Conservation (phyloP, 768 basidiomycete genomes). For the Rhodotorula diobovata region DNA sequence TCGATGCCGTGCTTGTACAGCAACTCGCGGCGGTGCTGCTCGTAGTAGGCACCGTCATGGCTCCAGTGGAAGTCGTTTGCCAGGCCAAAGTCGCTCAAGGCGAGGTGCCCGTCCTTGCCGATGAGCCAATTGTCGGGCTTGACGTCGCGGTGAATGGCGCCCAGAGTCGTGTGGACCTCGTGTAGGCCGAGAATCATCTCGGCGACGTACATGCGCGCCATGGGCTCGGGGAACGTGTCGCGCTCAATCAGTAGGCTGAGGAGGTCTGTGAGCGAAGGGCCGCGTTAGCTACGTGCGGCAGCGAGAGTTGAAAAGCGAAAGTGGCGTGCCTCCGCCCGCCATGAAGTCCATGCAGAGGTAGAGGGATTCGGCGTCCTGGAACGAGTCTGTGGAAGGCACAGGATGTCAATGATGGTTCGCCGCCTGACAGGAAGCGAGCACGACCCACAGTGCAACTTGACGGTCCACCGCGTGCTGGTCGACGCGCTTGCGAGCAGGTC, state of each 20-base stretch:
- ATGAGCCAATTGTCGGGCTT: conserved; percentile 74
- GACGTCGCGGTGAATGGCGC: conserved; percentile 89
- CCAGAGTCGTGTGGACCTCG: conserved; percentile 76
- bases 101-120: conserved; percentile 86
- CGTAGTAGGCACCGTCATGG: conserved; percentile 76
- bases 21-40: conserved; percentile 81
- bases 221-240: conserved; percentile 47
- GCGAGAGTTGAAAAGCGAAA: conserved; percentile 42
- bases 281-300: not conserved
- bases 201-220: conserved; percentile 42
- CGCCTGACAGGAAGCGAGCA: too few relatives aligned
- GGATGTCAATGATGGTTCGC: too few relatives aligned
- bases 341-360: conserved; percentile 63
- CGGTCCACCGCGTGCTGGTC: conserved; percentile 83
- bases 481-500: conserved; percentile 80
- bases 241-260: conserved; percentile 87
- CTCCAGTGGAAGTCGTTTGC: conserved; percentile 61
- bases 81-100: conserved; percentile 90
- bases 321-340: conserved; percentile 20
- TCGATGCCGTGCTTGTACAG: conserved; percentile 92
- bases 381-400: conserved; percentile 55
- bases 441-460: conserved; percentile 62
- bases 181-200: conserved; percentile 91
- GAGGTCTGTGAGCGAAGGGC: conserved; percentile 63
- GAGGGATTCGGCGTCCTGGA: conserved; percentile 72